Evolutionary conservation across 129 eudicot species (phyloP).

Genomic region (Centella asiatica): DNA sequence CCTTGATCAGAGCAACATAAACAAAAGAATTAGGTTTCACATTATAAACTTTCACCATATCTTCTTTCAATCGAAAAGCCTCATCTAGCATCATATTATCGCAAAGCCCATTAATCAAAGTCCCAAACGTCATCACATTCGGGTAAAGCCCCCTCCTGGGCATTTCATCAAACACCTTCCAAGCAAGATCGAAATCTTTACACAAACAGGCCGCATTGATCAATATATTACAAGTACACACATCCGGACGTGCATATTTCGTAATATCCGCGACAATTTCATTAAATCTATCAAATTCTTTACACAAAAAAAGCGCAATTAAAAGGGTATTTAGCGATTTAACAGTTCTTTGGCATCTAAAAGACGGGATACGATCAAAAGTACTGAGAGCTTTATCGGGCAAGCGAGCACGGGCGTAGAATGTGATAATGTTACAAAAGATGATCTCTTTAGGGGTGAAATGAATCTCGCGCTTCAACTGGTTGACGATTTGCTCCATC

Average conservation of each 20-base stretch:
- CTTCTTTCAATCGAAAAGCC: constrained; percentile 30
- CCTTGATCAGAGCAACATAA: constrained; percentile 41
- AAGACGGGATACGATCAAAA: constrained; percentile 38
- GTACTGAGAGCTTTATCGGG: constrained; percentile 24
- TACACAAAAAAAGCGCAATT: constrained; percentile 23
- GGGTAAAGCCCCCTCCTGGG: constrained; percentile 24
- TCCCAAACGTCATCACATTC: constrained; percentile 41
- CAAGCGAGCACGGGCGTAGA: constrained; percentile 35
- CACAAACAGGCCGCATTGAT: constrained; percentile 23
- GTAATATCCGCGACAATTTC: constrained; percentile 16
- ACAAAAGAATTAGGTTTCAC: constrained; percentile 21
- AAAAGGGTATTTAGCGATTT: constrained; percentile 40
- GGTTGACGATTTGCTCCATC: constrained; percentile 31
- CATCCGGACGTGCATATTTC: constrained; percentile 32
- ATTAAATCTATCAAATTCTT: constrained; percentile 22
- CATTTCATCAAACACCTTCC: constrained; percentile 53
- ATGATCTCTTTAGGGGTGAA: constrained; percentile 33
- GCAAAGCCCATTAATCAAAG: constrained; percentile 38
- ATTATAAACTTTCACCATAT: constrained; percentile 30
- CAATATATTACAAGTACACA: constrained; percentile 39
- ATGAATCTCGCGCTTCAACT: constrained; percentile 31
- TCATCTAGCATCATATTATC: constrained; percentile 15
- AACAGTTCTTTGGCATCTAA: constrained; percentile 29
- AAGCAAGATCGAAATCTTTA: constrained; percentile 28
- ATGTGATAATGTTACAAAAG: constrained; percentile 37